Percentiles rank a stretch among this genome's conserved stretches.
Conservation (phyloP, 1,284 basidiomycete species). For the Malassezia dermatis region DNA sequence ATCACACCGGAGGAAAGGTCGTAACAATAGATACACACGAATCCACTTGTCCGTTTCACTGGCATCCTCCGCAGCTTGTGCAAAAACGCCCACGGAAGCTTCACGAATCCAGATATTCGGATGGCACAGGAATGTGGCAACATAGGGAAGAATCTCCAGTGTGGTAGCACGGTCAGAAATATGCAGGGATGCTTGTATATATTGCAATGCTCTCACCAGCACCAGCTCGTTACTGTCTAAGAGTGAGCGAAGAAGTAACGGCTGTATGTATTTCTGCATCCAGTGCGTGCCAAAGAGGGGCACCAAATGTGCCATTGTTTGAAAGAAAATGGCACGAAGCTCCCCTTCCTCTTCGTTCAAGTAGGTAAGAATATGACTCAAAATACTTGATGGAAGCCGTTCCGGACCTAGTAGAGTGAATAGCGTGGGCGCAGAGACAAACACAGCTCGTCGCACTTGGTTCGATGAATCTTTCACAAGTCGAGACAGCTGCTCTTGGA, state of each 20-base stretch:
- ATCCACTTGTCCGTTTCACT: constrained; percentile 70
- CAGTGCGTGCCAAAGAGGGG: constrained; percentile 39
- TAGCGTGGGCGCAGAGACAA: constrained; percentile 68
- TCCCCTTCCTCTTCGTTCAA: constrained; percentile 88
- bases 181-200: not conserved
- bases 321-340: constrained; percentile 81
- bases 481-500: constrained; percentile 76
- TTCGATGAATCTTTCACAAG: constrained; percentile 55
- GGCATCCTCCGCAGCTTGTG: constrained; percentile 67
- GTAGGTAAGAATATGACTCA: constrained; percentile 97
- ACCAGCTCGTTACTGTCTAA: constrained; percentile 87
- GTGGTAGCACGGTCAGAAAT: not conserved
- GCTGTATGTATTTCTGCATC: constrained; percentile 66
- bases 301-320: constrained; percentile 86
- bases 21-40: constrained; percentile 79
- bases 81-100: constrained; percentile 77
- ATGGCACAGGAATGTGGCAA: constrained; percentile 81
- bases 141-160: constrained; percentile 68
- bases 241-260: constrained; percentile 76
- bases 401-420: constrained; percentile 86
- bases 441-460: constrained; percentile 55
- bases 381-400: constrained; percentile 82
- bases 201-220: constrained; percentile 58
- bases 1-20: constrained; percentile 75
- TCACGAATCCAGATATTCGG: constrained; percentile 97